phyloP scores from a whole-genome alignment of 176 grass and related monocot genomes.

The Calamus simplicifolius region DNA sequence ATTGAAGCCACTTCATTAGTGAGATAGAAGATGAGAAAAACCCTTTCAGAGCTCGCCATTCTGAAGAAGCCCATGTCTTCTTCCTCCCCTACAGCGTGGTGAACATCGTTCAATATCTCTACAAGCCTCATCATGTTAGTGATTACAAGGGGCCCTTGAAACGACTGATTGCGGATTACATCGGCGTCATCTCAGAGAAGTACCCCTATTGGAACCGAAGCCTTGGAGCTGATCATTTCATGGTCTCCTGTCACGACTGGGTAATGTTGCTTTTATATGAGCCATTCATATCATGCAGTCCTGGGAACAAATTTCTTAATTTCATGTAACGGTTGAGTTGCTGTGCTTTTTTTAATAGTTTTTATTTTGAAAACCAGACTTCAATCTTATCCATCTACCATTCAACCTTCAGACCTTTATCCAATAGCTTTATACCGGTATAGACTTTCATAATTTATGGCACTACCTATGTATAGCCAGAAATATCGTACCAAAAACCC shows the following conservation, averaged over 20 bases:
- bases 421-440: too few relatives aligned
- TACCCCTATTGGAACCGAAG: slow-evolving; percentile 82
- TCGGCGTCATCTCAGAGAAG: slow-evolving; percentile 42
- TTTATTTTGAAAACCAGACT: too few relatives aligned
- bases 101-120: slow-evolving; percentile 59
- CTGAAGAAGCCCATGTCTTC: slow-evolving; percentile 66
- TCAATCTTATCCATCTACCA: too few relatives aligned
- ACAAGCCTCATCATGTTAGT: slow-evolving; percentile 30
- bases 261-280: not conserved
- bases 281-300: too few relatives aligned
- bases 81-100: slow-evolving; percentile 68
- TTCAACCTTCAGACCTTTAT: too few relatives aligned
- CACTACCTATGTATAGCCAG: too few relatives aligned
- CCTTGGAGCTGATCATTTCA: slow-evolving; percentile 66
- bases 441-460: too few relatives aligned
- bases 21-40: slow-evolving; percentile 67
- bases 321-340: too few relatives aligned
- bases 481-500: too few relatives aligned
- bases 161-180: slow-evolving; percentile 48
- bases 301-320: too few relatives aligned
- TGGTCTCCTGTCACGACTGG: slow-evolving; percentile 85
- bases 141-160: slow-evolving; percentile 35
- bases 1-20: slow-evolving; percentile 76
- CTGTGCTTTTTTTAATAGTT: too few relatives aligned
- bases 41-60: slow-evolving; percentile 37